These are phyloP conservation scores for Uronychia setigera DNA, from an alignment of 73 alveolate species.

Conservation along the genomic window DNA sequence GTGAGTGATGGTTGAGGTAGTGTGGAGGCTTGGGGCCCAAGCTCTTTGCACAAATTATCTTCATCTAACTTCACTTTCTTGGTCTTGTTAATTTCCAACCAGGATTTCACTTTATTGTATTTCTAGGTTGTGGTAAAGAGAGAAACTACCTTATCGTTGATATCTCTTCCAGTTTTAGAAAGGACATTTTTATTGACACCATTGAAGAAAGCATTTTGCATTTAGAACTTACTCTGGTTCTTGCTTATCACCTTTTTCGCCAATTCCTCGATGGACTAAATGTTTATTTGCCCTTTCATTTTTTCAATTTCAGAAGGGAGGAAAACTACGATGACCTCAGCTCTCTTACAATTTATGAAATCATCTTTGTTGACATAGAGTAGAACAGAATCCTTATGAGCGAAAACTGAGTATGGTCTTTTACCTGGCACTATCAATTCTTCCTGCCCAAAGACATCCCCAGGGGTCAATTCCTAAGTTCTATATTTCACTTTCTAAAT, in stretches of 20 bases:
- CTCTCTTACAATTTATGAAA: not conserved
- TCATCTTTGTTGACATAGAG: not conserved
- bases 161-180: too few species aligned
- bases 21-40: too few species aligned
- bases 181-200: not conserved
- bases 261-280: not conserved
- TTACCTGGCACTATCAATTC: not conserved
- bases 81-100: too few species aligned
- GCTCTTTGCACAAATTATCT: too few species aligned
- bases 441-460: not conserved
- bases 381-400: not conserved
- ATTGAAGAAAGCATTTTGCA: not conserved
- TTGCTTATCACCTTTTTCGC: not conserved
- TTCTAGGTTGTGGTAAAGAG: too few species aligned
- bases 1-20: too few species aligned
- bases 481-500: not conserved
- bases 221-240: not conserved
- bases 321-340: not conserved
- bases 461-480: not conserved
- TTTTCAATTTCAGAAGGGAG: not conserved
- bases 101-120: too few species aligned
- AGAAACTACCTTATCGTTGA: too few species aligned
- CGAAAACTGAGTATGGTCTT: not conserved
- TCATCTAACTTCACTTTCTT: too few species aligned
- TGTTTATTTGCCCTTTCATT: not conserved